phyloP scores from a whole-genome alignment of 352 stramenopile genomes.

The Stramenopiles sp. region DNA sequence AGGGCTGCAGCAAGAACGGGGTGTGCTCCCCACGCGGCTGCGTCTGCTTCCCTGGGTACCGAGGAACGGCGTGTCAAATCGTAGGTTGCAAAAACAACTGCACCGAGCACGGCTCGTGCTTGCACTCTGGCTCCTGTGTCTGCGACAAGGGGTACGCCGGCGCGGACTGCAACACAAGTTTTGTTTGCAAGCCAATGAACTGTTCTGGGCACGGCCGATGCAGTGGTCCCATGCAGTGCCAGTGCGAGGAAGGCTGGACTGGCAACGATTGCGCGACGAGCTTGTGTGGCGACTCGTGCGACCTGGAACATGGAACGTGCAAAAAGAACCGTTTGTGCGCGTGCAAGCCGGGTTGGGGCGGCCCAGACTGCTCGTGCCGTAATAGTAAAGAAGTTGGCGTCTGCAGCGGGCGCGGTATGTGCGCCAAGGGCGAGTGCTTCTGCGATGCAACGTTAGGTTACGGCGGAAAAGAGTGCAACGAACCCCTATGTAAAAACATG shows the following conservation, averaged over 20 bases:
- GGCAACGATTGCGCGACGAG: background rate
- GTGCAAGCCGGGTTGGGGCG: background rate
- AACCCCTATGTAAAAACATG: slow-evolving; percentile 3
- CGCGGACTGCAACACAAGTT: background rate
- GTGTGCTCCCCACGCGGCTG: background rate
- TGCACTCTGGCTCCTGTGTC: background rate
- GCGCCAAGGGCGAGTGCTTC: background rate
- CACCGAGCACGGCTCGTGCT: background rate
- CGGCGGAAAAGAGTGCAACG: background rate
- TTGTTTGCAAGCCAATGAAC: slow-evolving; percentile 1
- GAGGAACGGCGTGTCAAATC: background rate
- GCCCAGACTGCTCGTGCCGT: background rate
- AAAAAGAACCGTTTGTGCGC: background rate
- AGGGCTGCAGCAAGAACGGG: background rate
- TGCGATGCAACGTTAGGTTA: background rate
- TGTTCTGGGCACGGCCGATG: background rate
- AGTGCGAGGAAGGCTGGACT: slow-evolving; percentile 1
- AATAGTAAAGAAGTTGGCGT: too few species aligned
- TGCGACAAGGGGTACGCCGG: background rate
- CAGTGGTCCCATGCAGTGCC: slow-evolving; percentile 2
- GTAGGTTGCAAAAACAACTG: background rate
- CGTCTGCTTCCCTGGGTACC: background rate
- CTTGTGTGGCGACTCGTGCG: background rate
- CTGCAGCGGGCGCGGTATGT: background rate
- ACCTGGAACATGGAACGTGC: background rate